These are phyloP conservation scores for Wolfiporia cocos DNA, from an alignment of 1,284 basidiomycete genomes.

Conservation along the genomic window DNA sequence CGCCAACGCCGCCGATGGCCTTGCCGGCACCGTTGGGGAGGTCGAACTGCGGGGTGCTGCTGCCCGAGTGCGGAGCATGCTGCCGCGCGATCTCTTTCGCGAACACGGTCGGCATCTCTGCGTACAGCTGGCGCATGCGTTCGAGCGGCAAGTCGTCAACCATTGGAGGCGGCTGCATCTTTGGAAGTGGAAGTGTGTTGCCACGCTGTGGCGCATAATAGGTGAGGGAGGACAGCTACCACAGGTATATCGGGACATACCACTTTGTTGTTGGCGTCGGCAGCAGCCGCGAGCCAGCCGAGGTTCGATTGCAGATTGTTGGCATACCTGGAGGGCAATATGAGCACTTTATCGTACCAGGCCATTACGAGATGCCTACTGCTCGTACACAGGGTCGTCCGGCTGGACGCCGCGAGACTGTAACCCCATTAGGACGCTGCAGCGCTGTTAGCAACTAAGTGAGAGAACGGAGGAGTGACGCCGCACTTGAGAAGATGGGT, in stretches of 20 bases:
- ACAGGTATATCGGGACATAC: slow-evolving; percentile 27
- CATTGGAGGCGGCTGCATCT: slow-evolving; percentile 48
- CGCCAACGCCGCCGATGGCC: too few species aligned
- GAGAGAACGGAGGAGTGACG: too few species aligned
- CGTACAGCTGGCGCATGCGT: slow-evolving; percentile 56
- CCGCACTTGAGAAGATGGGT: slow-evolving; percentile 58
- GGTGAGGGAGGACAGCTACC: not conserved
- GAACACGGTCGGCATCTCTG: slow-evolving; percentile 53
- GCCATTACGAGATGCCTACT: slow-evolving; percentile 44
- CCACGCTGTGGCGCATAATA: slow-evolving; percentile 12
- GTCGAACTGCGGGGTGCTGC: slow-evolving; percentile 8
- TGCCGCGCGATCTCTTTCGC: slow-evolving; percentile 55
- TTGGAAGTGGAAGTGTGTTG: slow-evolving; percentile 36
- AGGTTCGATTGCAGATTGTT: slow-evolving; percentile 58
- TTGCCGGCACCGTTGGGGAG: too few species aligned
- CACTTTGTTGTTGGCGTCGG: slow-evolving; percentile 43
- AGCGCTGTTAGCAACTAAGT: too few species aligned
- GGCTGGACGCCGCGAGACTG: slow-evolving; percentile 44
- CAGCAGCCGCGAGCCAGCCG: slow-evolving; percentile 57
- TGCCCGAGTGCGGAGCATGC: not conserved
- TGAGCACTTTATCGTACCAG: too few species aligned
- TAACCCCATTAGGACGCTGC: slow-evolving; percentile 36
- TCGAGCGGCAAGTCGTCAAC: slow-evolving; percentile 46
- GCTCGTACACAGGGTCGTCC: slow-evolving; percentile 45
- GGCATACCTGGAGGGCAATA: slow-evolving; percentile 40